These are phyloP conservation scores for Colletotrichum limetticola DNA, from an alignment of 2,329 filamentous ascomycete genomes.

Conservation along the genomic window DNA sequence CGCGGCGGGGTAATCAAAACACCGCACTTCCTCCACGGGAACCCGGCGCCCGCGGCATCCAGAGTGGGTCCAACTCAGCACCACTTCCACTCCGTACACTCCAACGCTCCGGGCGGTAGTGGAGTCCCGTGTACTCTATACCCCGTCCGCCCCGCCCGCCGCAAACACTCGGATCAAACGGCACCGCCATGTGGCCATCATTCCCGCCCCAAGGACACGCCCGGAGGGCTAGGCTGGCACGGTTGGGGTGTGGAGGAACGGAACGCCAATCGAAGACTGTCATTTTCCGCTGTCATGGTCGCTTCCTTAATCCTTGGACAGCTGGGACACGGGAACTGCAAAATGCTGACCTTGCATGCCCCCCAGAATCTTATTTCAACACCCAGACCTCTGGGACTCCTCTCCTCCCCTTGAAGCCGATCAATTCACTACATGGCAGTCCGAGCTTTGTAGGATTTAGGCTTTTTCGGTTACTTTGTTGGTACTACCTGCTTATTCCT, in stretches of 20 bases:
- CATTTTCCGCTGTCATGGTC: neutral
- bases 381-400: neutral
- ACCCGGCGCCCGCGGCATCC: neutral
- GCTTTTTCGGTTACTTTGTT: neutral
- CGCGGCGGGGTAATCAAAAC: neutral
- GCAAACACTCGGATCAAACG: neutral
- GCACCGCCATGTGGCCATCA: too few species aligned
- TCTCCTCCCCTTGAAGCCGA: neutral
- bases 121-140: too few species aligned
- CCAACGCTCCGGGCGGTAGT: neutral
- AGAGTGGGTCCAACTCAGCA: neutral
- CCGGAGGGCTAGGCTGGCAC: neutral
- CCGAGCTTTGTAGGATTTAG: neutral
- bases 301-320: neutral
- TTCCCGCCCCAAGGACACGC: neutral
- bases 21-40: neutral
- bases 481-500: neutral
- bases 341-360: neutral
- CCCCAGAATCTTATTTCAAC: neutral
- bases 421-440: neutral
- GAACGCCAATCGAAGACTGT: neutral
- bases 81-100: too few species aligned
- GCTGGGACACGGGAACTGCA: neutral
- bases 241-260: neutral
- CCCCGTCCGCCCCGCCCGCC: neutral